A percentile compares a stretch with the other conserved stretches of the same genome.
Conservation (phyloP, 2,329 filamentous ascomycete genomes). For the Albophoma yamanashiensis region DNA sequence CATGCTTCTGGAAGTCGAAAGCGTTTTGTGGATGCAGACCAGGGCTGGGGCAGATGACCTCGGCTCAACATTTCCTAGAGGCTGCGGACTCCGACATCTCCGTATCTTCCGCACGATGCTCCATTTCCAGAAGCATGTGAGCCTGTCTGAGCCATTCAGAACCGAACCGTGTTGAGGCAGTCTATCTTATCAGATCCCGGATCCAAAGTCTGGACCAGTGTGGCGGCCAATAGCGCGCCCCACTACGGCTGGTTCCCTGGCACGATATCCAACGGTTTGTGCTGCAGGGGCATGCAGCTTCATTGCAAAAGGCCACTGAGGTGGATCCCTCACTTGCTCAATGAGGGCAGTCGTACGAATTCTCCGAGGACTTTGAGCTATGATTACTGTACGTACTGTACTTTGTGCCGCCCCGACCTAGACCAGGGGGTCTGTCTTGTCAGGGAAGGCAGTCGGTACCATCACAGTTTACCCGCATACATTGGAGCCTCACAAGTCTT, state of each 20-base stretch:
- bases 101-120: neutral
- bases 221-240: neutral
- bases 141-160: neutral
- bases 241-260: neutral
- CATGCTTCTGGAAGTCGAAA: neutral
- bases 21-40: neutral
- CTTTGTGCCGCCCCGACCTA: neutral
- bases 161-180: neutral
- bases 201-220: neutral
- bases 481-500: neutral
- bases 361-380: too few species aligned
- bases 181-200: neutral
- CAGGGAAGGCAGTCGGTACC: neutral
- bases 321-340: neutral
- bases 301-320: neutral
- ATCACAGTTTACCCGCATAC: neutral
- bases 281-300: neutral
- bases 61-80: neutral
- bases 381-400: too few species aligned
- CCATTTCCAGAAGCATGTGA: neutral
- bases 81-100: neutral
- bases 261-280: neutral
- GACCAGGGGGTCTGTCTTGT: neutral
- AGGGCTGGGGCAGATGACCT: neutral
- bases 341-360: neutral